Evolutionary conservation across 208 protist genomes (phyloP).

Genomic region (Blechomonas ayalai): DNA sequence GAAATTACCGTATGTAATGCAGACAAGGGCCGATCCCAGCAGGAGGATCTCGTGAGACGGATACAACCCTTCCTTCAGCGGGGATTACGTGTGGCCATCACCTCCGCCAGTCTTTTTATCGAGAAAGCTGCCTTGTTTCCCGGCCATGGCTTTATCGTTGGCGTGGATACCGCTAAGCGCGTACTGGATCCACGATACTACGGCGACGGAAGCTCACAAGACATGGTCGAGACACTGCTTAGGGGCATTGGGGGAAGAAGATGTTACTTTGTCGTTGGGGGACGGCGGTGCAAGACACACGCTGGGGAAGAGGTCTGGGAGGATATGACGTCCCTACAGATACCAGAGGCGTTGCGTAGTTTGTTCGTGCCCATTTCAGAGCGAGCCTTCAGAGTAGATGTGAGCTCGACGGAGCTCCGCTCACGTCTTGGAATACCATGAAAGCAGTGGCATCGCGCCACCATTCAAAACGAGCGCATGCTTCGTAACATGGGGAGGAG

Average conservation of each 20-base stretch:
- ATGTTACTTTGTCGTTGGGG: constrained; percentile 26
- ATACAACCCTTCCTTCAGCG: constrained; percentile 40
- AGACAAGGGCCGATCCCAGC: constrained; percentile 39
- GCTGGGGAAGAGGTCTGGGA: constrained; percentile 18
- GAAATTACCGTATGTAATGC: constrained; percentile 48
- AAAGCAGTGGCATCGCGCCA: not conserved
- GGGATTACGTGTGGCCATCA: constrained; percentile 53
- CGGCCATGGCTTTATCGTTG: constrained; percentile 58
- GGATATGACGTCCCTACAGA: constrained; percentile 20
- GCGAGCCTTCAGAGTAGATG: constrained; percentile 50
- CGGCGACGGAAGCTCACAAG: constrained; percentile 7
- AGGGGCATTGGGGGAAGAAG: constrained; percentile 3
- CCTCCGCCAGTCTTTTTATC: constrained; percentile 44
- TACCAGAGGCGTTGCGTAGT: constrained; percentile 27
- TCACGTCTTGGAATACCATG: constrained; percentile 1
- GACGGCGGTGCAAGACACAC: constrained; percentile 19
- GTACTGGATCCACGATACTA: constrained; percentile 69
- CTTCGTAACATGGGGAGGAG: no score
- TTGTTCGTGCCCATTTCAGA: constrained; percentile 44
- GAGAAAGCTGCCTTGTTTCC: constrained; percentile 60
- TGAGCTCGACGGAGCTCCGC: constrained; percentile 68
- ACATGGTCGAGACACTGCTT: constrained; percentile 11
- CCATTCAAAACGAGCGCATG: not conserved
- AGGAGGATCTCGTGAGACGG: constrained; percentile 25
- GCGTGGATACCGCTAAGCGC: constrained; percentile 61